Conservation (phyloP, 768 basidiomycete genomes). For the Phylloporus arenicola region DNA sequence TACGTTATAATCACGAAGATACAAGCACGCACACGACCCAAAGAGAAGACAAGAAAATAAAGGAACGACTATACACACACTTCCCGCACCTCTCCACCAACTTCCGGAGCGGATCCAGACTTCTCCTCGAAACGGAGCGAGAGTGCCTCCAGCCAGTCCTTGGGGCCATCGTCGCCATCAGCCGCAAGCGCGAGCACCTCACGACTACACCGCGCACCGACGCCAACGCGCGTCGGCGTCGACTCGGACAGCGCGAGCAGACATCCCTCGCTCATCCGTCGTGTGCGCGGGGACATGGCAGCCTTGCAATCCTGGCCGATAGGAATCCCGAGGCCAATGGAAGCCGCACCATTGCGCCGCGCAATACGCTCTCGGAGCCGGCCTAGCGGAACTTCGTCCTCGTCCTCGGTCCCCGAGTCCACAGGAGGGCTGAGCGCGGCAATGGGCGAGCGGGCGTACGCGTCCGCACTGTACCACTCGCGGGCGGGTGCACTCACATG, state of each 20-base stretch:
- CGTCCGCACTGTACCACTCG: conserved; percentile 14
- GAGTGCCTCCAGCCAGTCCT: conserved; percentile 19
- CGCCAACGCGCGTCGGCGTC: conserved; percentile 16
- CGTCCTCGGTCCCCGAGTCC: conserved; percentile 3
- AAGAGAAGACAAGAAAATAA: background rate
- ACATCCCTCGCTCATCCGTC: conserved; percentile 19
- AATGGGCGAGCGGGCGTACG: conserved; percentile 11
- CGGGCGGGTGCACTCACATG: background rate
- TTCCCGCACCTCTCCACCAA: background rate
- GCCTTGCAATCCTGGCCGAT: background rate
- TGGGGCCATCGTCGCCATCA: conserved; percentile 3
- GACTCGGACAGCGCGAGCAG: conserved; percentile 9
- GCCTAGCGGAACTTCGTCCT: conserved; percentile 15
- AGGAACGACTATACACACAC: background rate
- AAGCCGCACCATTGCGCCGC: background rate
- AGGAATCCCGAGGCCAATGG: background rate
- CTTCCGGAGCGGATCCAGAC: background rate
- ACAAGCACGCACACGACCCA: background rate
- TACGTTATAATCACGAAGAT: background rate
- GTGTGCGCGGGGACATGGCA: conserved; percentile 1
- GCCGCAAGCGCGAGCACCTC: conserved; percentile 4
- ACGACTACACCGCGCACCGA: conserved; percentile 1
- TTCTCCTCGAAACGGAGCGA: conserved; percentile 6
- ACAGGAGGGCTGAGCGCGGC: conserved; percentile 17
- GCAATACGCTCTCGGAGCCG: conserved; percentile 9